Evolutionary conservation across 2,329 filamentous ascomycete genomes (phyloP).

Genomic region (Fusarium bactridioides): DNA sequence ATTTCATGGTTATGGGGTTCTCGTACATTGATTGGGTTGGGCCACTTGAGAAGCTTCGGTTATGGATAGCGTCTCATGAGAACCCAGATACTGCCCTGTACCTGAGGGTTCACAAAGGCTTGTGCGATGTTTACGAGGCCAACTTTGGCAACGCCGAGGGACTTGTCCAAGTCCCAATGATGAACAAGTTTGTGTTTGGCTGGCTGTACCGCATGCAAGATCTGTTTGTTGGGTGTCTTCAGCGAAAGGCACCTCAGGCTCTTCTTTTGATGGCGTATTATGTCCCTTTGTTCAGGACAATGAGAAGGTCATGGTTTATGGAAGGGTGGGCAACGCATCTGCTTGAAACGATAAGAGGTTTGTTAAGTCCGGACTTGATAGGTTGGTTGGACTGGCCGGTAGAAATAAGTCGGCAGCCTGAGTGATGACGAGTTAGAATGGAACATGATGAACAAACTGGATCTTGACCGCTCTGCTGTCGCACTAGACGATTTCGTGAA

Average conservation of each 20-base stretch:
- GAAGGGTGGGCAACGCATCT: conserved; percentile 38
- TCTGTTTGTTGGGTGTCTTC: conserved; percentile 39
- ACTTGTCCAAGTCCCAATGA: conserved; percentile 19
- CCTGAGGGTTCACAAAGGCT: conserved; percentile 28
- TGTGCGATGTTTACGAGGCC: conserved; percentile 41
- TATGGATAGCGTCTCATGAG: conserved; percentile 37
- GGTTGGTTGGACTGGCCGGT: conserved; percentile 40
- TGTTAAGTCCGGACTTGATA: conserved; percentile 26
- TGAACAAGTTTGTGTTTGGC: conserved; percentile 36
- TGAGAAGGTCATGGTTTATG: conserved; percentile 34
- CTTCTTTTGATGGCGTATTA: conserved; percentile 41
- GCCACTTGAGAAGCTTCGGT: conserved; percentile 31
- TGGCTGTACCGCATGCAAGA: conserved; percentile 44
- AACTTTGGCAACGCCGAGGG: conserved; percentile 35
- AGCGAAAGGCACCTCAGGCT: conserved; percentile 39
- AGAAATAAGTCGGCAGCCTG: conserved; percentile 21
- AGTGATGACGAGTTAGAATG: conserved; percentile 8
- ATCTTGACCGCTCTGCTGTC: background rate
- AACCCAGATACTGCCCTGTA: conserved; percentile 39
- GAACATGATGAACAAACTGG: background rate
- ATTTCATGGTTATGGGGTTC: conserved; percentile 34
- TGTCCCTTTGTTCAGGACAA: conserved; percentile 33
- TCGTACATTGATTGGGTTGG: conserved; percentile 35
- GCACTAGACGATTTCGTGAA: background rate
- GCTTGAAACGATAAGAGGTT: conserved; percentile 32